Evolutionary conservation across 306 rosid genomes (phyloP), one percentile per base, ranked within the genome.

Genomic region (Styphnolobium japonicum): DNA sequence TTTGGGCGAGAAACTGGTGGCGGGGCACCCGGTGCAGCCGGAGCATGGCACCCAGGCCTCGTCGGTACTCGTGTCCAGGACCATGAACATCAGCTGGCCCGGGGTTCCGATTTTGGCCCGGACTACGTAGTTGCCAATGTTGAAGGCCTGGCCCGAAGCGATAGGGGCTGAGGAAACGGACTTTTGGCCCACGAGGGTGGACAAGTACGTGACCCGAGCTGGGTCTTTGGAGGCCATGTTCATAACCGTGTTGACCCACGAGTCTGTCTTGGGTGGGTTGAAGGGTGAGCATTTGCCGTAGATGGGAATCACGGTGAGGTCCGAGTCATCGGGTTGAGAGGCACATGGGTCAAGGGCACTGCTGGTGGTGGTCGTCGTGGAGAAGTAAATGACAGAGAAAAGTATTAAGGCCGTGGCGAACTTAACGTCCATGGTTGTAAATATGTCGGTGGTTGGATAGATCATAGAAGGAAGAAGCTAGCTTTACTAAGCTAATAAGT

Each of bases 251-350:
- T 65, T 87, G 80, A 81, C 81, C 91, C 85, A 88, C 1, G 98
- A 78, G 14, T 87, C 89, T 4, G 87, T 0, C 51, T 90, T 88
- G 19, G 94, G 91, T 43, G 88, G 83, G 71, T 75, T 79, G 86
- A 92, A 87, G 12, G 98, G 98, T 7, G 92, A 94, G 88, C 98
- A 92, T 89, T 89, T 94, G 71, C 98, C 83, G 39, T 87, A 92
- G 62, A 92, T 76, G 66, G 98, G 98, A 33, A 94, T 86, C 16
- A 94, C 90, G 6, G 88, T 85, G 60, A 94, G 88, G 55, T 79
- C 88, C 5, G 87, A 71, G 83, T 82, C 74, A 19, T 89, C 88
- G 0, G 83, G 80, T 40, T 81, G 75, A 3, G 92, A 67, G 31
- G 86, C 79, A 74, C 97, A 94, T 0, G 90, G 93, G 66, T 92